Percentiles rank a stretch among this genome's conserved stretches.
phyloP scores from a whole-genome alignment of 345 rosid genomes.

The Fremontodendron californicum region DNA sequence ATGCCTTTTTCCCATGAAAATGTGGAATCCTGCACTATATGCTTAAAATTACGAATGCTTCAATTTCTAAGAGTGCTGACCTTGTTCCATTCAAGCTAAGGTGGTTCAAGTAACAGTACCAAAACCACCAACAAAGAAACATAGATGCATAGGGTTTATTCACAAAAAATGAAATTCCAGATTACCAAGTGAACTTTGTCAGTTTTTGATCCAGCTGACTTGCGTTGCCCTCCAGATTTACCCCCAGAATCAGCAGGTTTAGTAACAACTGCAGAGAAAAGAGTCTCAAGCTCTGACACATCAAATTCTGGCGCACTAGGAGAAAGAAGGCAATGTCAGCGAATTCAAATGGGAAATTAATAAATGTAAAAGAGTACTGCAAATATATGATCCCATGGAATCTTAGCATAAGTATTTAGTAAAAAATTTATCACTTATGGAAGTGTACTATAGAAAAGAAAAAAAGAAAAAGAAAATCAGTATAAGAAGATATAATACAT shows the following conservation, averaged over 20 bases:
- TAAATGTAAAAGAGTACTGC: conserved; percentile 7
- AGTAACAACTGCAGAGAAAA: conserved; percentile 74
- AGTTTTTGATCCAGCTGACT: conserved; percentile 77
- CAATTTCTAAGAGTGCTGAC: neutral
- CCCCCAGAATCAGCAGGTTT: conserved; percentile 57
- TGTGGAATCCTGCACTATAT: neutral
- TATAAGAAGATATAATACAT: conserved; percentile 43
- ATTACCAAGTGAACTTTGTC: conserved; percentile 86
- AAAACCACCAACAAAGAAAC: neutral
- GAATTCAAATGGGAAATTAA: conserved; percentile 6
- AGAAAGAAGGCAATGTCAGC: conserved; percentile 20
- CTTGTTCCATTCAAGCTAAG: neutral
- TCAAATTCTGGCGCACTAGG: conserved; percentile 85
- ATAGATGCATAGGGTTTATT: neutral
- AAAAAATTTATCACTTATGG: conserved; percentile 2
- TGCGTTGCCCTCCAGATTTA: conserved; percentile 60
- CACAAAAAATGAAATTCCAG: neutral
- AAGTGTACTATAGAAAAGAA: neutral
- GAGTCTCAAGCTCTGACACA: conserved; percentile 85
- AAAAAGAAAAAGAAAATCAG: conserved; percentile 8
- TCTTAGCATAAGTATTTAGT: conserved; percentile 9
- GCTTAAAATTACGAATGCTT: conserved; percentile 6
- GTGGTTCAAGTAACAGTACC: neutral
- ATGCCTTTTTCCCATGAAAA: neutral
- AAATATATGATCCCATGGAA: neutral